These are phyloP conservation scores for Corinectria fuckeliana DNA, from an alignment of 2,329 filamentous ascomycete species.

Conservation along the genomic window DNA sequence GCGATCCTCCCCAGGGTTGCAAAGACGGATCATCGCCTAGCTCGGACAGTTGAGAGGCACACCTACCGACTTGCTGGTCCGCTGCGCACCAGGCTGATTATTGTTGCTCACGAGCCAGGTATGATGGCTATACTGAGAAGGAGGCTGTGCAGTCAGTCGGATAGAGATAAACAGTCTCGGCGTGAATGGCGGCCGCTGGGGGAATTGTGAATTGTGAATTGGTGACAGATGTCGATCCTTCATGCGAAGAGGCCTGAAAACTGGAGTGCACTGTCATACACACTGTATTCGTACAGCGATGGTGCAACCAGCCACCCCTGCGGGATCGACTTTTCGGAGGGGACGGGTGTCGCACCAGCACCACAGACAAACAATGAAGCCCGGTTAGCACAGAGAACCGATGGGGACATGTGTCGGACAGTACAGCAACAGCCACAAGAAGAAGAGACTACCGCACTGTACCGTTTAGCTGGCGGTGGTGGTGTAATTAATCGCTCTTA, in stretches of 20 bases:
- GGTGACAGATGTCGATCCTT: background rate
- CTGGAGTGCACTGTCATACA: background rate
- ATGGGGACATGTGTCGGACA: background rate
- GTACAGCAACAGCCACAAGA: too few species aligned
- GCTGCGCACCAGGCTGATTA: conserved; percentile 1
- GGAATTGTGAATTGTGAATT: background rate
- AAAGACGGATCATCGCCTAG: conserved; percentile 4
- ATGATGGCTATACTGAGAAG: too few species aligned
- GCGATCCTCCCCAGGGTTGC: conserved; percentile 12
- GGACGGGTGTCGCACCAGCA: conserved; percentile 14
- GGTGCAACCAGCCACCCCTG: background rate
- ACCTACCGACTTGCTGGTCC: background rate
- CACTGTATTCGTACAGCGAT: background rate
- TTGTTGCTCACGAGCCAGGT: too few species aligned
- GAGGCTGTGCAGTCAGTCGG: too few species aligned
- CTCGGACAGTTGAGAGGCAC: conserved; percentile 10
- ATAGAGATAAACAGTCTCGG: too few species aligned
- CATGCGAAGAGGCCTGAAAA: background rate
- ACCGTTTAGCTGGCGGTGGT: background rate
- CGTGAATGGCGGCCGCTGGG: too few species aligned
- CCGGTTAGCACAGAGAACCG: background rate
- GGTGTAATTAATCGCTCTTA: background rate
- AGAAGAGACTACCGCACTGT: background rate
- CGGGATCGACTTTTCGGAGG: conserved; percentile 1
- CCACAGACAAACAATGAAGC: conserved; percentile 4